Evolutionary conservation across 345 rosid genomes (phyloP), one percentile per base, ranked within the genome.

Genomic region (Gossypium turneri): DNA sequence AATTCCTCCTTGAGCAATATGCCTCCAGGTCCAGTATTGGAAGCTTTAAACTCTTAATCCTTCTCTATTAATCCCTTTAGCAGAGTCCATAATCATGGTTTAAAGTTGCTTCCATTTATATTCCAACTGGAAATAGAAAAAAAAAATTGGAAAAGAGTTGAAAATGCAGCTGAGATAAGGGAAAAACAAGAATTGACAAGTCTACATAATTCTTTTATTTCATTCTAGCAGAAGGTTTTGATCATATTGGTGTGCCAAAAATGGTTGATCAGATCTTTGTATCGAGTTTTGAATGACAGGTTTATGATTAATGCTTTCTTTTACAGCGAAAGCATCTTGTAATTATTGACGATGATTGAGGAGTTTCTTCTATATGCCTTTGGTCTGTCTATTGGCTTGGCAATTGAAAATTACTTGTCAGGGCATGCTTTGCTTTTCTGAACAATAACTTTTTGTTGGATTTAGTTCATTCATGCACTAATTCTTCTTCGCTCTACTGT

Each of bases 391-490:
- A 15, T 52, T 50, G 50, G 15, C 41, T 48, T 13, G 7, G 43
- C 17, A 19, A 22, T 15, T 47, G 57, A 16, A 68, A 48, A 48
- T 68, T 68, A 68, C 22, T 6, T 55, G 20, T 52, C 34, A 44
- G 67, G 47, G 19, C 60, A 69, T 51, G 41, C 38, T 67, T 50
- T 44, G 47, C 51, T 60, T 60, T 73, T 59, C 7, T 73, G 10
- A 43, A 55, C 51, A 41, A 41, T 22, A 12, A 19, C 8, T 56
- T 61, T 45, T 20, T 57, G 25, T 73, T 47, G 24, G 75, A 43
- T 58, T 53, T 9, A 48, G 29, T 45, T 68, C 43, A 51, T 51
- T 67, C 16, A 8, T 20, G 9, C 19, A 16, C 1, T 16, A 41
- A 6, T 50, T 65, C 7, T 63, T 43, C 63, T 50, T 16, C 6